Conservation (phyloP, 2,329 filamentous ascomycete species). For the Venturia aucupariae region DNA sequence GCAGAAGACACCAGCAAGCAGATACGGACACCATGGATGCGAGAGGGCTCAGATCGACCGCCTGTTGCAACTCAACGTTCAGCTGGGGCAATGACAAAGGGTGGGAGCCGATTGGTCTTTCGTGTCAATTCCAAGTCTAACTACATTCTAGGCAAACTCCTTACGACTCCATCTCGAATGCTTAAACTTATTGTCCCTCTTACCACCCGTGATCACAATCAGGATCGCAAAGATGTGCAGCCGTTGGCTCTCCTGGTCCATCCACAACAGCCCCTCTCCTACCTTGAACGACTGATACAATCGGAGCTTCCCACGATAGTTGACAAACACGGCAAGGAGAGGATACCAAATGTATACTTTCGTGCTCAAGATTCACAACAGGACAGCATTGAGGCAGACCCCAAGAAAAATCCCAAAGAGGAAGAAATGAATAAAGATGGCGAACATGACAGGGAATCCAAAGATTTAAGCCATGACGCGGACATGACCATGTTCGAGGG, state of each 20-base stretch:
- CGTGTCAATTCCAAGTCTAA: not conserved
- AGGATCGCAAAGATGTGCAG: conserved; percentile 62
- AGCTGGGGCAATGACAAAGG: conserved; percentile 56
- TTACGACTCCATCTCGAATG: conserved; percentile 71
- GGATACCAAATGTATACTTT: conserved; percentile 67
- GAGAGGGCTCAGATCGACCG: conserved; percentile 50
- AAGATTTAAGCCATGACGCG: conserved; percentile 14
- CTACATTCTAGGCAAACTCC: conserved; percentile 54
- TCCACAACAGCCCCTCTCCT: conserved; percentile 83
- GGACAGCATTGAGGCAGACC: conserved; percentile 35
- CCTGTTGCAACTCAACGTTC: conserved; percentile 43
- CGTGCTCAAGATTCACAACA: conserved; percentile 66
- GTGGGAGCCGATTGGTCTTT: conserved; percentile 26
- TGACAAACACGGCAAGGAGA: conserved; percentile 53
- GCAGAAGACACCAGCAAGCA: conserved; percentile 45
- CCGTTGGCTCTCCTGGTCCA: conserved; percentile 79
- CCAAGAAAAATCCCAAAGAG: conserved; percentile 25
- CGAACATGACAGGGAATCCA: conserved; percentile 9
- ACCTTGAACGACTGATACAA: conserved; percentile 81
- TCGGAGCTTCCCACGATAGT: conserved; percentile 68
- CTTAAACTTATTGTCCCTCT: conserved; percentile 75
- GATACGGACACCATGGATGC: conserved; percentile 55
- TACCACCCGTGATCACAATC: conserved; percentile 49
- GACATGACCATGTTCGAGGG: conserved; percentile 21
- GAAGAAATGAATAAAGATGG: conserved; percentile 26